Conservation (phyloP, 352 stramenopile genomes). For the Aphanomyces euteiches region DNA sequence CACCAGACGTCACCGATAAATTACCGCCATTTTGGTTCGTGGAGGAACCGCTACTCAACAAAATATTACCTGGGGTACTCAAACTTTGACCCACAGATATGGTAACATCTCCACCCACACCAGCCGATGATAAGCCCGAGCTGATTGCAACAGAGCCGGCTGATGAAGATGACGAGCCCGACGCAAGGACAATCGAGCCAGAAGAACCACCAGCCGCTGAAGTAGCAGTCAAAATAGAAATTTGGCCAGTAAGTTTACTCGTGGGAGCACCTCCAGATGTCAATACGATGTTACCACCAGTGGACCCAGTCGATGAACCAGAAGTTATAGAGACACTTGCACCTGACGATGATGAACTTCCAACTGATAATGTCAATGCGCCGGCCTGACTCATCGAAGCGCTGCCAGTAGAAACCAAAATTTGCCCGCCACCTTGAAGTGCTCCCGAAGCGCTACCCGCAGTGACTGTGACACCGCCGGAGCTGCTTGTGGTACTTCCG, state of each 20-base stretch:
- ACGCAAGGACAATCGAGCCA: background rate
- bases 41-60: background rate
- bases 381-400: conserved; percentile 9
- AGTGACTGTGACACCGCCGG: background rate
- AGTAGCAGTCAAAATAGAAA: background rate
- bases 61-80: conserved; percentile 15
- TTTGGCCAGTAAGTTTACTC: conserved; percentile 3
- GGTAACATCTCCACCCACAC: conserved; percentile 36
- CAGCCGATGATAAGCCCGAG: conserved; percentile 33
- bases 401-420: conserved; percentile 1
- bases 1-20: background rate
- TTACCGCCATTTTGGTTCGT: conserved; percentile 13
- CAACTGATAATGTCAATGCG: background rate
- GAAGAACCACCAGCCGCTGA: conserved; percentile 1
- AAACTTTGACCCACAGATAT: conserved; percentile 34
- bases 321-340: background rate
- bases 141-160: conserved; percentile 32
- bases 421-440: conserved; percentile 4
- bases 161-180: conserved; percentile 30
- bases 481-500: conserved; percentile 15
- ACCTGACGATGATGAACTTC: background rate
- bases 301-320: background rate
- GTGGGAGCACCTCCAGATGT: conserved; percentile 1
- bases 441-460: conserved; percentile 5
- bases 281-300: conserved; percentile 8